phyloP scores from a whole-genome alignment of 148 eudicot genomes.

The Cornus kousa region DNA sequence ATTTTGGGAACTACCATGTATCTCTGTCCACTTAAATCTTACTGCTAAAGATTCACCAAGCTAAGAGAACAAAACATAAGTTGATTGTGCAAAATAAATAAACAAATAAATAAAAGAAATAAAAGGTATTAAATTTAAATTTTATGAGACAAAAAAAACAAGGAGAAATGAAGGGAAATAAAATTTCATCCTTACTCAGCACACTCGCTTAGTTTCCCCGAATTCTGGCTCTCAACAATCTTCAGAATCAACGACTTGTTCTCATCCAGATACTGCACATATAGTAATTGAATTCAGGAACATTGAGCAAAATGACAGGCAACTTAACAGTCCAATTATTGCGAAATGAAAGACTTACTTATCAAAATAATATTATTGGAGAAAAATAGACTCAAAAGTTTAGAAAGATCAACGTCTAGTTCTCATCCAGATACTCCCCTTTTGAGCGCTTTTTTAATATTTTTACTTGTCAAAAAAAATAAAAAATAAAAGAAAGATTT shows the following conservation, averaged over 20 bases:
- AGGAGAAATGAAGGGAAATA: neutral
- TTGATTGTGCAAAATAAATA: neutral
- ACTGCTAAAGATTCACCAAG: neutral
- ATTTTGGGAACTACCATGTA: neutral
- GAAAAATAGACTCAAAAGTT: too few species aligned
- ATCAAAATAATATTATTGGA: too few species aligned
- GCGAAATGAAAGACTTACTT: too few species aligned
- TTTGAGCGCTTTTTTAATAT: too few species aligned
- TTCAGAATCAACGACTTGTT: constrained; percentile 95
- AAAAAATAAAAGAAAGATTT: too few species aligned
- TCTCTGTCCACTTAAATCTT: neutral
- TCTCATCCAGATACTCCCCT: too few species aligned
- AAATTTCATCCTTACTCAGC: constrained; percentile 73
- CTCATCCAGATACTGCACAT: constrained; percentile 86
- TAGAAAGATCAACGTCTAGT: too few species aligned
- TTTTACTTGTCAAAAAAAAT: too few species aligned
- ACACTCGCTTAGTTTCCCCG: constrained; percentile 89
- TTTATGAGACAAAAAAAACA: neutral
- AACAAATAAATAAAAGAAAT: too few species aligned
- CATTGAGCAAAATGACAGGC: neutral
- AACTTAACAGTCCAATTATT: too few species aligned
- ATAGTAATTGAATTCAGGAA: neutral
- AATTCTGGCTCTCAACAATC: constrained; percentile 97
- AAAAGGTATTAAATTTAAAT: neutral
- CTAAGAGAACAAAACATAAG: neutral